Conservation (phyloP, 495 filamentous ascomycete genomes). For the Halenospora varia region DNA sequence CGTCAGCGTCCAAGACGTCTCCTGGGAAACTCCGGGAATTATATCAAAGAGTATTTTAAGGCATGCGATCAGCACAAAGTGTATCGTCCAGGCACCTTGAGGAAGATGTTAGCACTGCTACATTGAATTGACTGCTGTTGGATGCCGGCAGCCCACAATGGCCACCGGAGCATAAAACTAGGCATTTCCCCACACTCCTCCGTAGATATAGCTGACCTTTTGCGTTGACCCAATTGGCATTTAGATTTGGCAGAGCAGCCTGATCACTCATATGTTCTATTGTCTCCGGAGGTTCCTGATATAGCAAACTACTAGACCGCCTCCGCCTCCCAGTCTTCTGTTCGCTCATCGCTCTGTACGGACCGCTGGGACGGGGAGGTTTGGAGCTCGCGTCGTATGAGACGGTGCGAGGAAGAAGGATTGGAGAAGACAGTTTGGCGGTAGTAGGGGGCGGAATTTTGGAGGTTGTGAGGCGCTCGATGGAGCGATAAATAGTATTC, state of each 20-base stretch:
- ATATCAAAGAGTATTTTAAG: slow-evolving; percentile 96
- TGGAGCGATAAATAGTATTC: slow-evolving; percentile 1
- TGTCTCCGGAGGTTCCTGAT: slow-evolving; percentile 90
- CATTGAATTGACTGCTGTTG: neutral
- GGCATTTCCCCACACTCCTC: neutral
- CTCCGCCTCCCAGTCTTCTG: slow-evolving; percentile 68
- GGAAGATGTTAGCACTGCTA: slow-evolving; percentile 10
- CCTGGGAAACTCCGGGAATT: slow-evolving; percentile 89
- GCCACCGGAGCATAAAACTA: neutral
- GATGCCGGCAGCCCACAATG: neutral
- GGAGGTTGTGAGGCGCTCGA: slow-evolving; percentile 11
- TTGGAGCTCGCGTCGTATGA: slow-evolving; percentile 75
- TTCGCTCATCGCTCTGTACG: slow-evolving; percentile 50
- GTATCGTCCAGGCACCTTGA: slow-evolving; percentile 93
- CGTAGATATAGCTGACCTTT: slow-evolving; percentile 62
- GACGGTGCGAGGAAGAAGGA: slow-evolving; percentile 74
- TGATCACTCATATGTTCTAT: slow-evolving; percentile 96
- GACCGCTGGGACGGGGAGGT: slow-evolving; percentile 45
- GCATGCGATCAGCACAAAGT: slow-evolving; percentile 80
- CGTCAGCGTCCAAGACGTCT: slow-evolving; percentile 96
- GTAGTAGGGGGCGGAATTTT: slow-evolving; percentile 41
- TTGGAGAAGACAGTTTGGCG: slow-evolving; percentile 80
- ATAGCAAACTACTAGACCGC: slow-evolving; percentile 88
- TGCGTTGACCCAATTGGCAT: slow-evolving; percentile 97
- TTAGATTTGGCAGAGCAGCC: slow-evolving; percentile 88